A percentile compares a stretch with the other conserved stretches of the same genome.
Evolutionary conservation across 169 alveolate species (phyloP).

Genomic region (Plasmodium knowlesi): DNA sequence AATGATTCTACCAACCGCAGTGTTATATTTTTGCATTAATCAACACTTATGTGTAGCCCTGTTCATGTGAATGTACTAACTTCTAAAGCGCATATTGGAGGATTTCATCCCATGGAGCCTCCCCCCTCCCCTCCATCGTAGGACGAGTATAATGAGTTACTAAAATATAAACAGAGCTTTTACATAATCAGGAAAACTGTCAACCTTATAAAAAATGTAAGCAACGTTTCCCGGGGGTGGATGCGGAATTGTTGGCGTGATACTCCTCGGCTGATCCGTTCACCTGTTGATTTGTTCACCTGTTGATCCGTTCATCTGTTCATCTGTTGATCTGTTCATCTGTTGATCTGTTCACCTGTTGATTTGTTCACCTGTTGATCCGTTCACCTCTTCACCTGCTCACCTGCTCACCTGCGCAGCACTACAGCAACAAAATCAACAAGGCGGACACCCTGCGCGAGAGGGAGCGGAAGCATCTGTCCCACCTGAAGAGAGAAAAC

Average conservation of each 20-base stretch:
- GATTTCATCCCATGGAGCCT: not conserved
- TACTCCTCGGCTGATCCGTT: not conserved
- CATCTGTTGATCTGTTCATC: not conserved
- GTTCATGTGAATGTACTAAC: not conserved
- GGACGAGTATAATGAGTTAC: constrained; percentile 24
- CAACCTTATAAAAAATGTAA: constrained; percentile 64
- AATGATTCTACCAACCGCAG: not conserved
- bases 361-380: not conserved
- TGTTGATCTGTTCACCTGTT: not conserved
- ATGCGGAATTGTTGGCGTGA: not conserved
- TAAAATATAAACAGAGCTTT: constrained; percentile 61
- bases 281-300: not conserved
- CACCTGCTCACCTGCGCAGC: not conserved
- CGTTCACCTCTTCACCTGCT: not conserved
- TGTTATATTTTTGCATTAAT: not conserved
- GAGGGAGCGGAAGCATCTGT: constrained; percentile 20
- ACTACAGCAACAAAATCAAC: constrained; percentile 41
- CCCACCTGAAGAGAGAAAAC: constrained; percentile 28
- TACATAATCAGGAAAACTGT: constrained; percentile 60
- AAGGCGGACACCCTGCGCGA: constrained; percentile 7
- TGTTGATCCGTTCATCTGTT: not conserved
- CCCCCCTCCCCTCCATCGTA: not conserved
- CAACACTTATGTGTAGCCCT: not conserved
- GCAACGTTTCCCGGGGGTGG: not conserved
- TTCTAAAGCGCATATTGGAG: not conserved